These are phyloP conservation scores for Mycena indigotica DNA, from an alignment of 768 basidiomycete genomes.

Conservation along the genomic window DNA sequence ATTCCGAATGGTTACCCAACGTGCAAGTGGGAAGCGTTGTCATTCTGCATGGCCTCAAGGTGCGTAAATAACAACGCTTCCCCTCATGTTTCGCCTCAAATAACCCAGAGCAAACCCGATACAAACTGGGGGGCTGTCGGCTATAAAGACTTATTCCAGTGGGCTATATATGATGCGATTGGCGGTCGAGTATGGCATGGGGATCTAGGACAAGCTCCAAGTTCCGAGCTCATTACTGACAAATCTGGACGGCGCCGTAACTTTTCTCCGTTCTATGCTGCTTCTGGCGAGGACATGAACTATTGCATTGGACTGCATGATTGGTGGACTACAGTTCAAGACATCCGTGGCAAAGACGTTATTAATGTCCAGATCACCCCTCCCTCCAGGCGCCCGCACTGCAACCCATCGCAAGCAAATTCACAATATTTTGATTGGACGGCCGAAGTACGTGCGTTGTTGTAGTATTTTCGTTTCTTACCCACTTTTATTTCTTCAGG, in stretches of 20 bases:
- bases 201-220: conserved; percentile 38
- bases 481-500: conserved; percentile 34
- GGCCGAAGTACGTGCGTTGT: conserved; percentile 48
- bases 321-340: conserved; percentile 51
- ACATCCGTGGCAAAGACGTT: background rate
- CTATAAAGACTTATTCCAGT: conserved; percentile 48
- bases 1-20: conserved; percentile 53
- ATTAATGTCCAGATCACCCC: conserved; percentile 2
- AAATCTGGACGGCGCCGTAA: conserved; percentile 29
- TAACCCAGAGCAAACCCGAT: conserved; percentile 23
- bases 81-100: background rate
- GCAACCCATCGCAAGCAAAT: conserved; percentile 43
- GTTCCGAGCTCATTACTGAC: conserved; percentile 34
- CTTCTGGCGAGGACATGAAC: conserved; percentile 39
- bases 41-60: conserved; percentile 54
- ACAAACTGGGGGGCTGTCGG: conserved; percentile 43
- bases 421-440: conserved; percentile 64
- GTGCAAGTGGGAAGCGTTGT: conserved; percentile 52
- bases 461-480: background rate
- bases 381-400: background rate
- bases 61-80: conserved; percentile 23
- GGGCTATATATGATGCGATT: conserved; percentile 55
- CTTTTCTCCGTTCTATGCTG: conserved; percentile 49
- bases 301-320: conserved; percentile 48
- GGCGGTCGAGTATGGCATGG: conserved; percentile 41